Conservation (phyloP, 768 basidiomycete genomes). For the Termitomyces sp. region DNA sequence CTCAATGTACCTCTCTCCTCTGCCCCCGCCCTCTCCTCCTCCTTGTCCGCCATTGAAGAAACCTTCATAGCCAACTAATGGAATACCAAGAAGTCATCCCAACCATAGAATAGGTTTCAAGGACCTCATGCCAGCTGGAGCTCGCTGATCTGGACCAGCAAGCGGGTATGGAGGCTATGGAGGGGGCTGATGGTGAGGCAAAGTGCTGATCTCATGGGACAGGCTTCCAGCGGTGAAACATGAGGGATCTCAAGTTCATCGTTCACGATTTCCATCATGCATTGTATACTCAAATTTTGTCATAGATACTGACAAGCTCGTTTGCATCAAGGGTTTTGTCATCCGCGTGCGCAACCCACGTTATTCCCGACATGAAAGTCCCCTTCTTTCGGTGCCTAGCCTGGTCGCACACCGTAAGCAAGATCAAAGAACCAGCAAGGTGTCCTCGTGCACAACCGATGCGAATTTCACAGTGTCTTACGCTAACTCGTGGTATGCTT, state of each 20-base stretch:
- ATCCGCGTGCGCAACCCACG: constrained; percentile 96
- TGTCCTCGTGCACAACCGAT: constrained; percentile 98
- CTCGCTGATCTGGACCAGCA: constrained; percentile 78
- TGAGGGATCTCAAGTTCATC: constrained; percentile 91
- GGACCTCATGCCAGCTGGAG: constrained; percentile 88
- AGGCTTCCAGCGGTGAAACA: constrained; percentile 74
- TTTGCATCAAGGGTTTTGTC: constrained; percentile 93
- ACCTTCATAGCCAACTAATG: constrained; percentile 74
- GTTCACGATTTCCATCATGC: constrained; percentile 14
- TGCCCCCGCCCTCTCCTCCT: constrained; percentile 58
- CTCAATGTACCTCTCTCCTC: constrained; percentile 58
- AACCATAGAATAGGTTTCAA: constrained; percentile 96
- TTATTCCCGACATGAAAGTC: constrained; percentile 98
- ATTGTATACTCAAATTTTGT: background rate
- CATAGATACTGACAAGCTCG: constrained; percentile 95
- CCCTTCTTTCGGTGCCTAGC: constrained; percentile 97
- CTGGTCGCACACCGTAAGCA: constrained; percentile 95
- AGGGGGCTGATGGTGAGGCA: constrained; percentile 69
- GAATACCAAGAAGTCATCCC: constrained; percentile 98
- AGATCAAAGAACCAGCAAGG: constrained; percentile 87
- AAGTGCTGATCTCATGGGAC: constrained; percentile 79
- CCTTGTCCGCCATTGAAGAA: constrained; percentile 83
- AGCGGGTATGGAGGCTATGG: constrained; percentile 70
- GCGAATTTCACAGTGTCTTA: constrained; percentile 94
- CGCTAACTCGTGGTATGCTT: constrained; percentile 92